These are phyloP conservation scores for Xylaria cubensis DNA, from an alignment of 495 filamentous ascomycete genomes.

Conservation along the genomic window DNA sequence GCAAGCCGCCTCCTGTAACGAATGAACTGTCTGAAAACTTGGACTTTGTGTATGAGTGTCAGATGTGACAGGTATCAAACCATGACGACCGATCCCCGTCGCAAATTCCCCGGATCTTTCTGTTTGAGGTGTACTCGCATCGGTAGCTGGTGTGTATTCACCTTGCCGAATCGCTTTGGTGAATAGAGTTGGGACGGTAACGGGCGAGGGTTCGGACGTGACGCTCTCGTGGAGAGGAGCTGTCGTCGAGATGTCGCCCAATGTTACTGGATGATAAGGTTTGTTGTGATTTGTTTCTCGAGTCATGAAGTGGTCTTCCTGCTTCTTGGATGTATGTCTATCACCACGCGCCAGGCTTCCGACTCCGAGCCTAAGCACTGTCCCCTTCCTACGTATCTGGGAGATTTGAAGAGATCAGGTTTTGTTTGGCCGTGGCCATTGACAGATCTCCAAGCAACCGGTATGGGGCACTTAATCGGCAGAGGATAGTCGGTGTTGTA, in stretches of 20 bases:
- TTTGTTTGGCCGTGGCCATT: slow-evolving; percentile 30
- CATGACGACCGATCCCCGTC: slow-evolving; percentile 38
- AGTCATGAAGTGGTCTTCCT: slow-evolving; percentile 43
- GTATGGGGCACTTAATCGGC: not conserved
- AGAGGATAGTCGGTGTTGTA: not conserved
- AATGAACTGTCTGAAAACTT: not conserved
- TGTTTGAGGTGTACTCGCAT: slow-evolving; percentile 29
- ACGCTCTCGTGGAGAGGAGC: slow-evolving; percentile 32
- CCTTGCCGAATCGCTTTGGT: slow-evolving; percentile 31
- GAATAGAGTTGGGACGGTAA: slow-evolving; percentile 22
- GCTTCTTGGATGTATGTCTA: slow-evolving; percentile 23
- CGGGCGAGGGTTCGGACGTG: slow-evolving; percentile 33
- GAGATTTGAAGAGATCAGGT: slow-evolving; percentile 18
- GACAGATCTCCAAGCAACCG: slow-evolving; percentile 12
- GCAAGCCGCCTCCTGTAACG: slow-evolving; percentile 2
- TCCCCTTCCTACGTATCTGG: slow-evolving; percentile 14
- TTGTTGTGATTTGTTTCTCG: slow-evolving; percentile 35
- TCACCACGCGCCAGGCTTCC: slow-evolving; percentile 33
- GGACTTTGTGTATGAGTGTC: slow-evolving; percentile 29
- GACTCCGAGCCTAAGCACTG: slow-evolving; percentile 29
- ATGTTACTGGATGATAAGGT: slow-evolving; percentile 33
- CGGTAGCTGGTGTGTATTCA: slow-evolving; percentile 31
- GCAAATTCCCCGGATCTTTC: slow-evolving; percentile 37
- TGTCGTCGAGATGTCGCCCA: slow-evolving; percentile 32
- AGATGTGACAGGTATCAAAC: slow-evolving; percentile 34